A percentile compares a stretch with the other conserved stretches of the same genome.
These are phyloP conservation scores for Candida nemodendra DNA, from an alignment of 805 yeast species.

Conservation along the genomic window DNA sequence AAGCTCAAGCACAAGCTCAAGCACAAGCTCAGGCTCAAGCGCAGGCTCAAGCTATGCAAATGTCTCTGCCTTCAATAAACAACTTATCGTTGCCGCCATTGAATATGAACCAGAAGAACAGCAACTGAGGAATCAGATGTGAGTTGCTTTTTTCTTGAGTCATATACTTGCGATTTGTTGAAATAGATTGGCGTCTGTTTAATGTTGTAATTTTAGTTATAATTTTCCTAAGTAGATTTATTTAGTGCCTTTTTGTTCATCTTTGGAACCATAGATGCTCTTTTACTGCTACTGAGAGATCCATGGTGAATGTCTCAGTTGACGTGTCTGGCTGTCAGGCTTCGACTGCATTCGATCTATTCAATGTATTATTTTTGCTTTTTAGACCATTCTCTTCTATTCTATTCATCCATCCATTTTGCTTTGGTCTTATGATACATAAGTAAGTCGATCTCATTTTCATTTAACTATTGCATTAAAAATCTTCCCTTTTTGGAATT, in stretches of 20 bases:
- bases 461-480: too few species aligned
- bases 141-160: conserved; percentile 4
- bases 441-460: too few species aligned
- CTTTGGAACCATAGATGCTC: too few species aligned
- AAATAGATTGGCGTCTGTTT: not conserved
- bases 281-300: too few species aligned
- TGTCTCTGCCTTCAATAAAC: conserved; percentile 30
- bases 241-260: not conserved
- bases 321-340: too few species aligned
- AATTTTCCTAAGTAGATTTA: not conserved
- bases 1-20: conserved; percentile 17
- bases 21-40: conserved; percentile 18
- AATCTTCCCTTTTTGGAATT: too few species aligned
- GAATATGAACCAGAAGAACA: conserved; percentile 28
- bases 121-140: conserved; percentile 10
- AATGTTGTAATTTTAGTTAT: not conserved
- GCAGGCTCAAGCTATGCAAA: conserved; percentile 19
- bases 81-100: conserved; percentile 33
- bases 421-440: too few species aligned
- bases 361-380: too few species aligned
- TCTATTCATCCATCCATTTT: too few species aligned
- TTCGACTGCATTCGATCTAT: too few species aligned
- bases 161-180: not conserved
- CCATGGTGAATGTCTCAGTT: too few species aligned
- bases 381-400: too few species aligned